Evolutionary conservation across 495 filamentous ascomycete genomes (phyloP), one percentile per base, ranked within the genome.

Genomic region (Schizothecium vesticola): DNA sequence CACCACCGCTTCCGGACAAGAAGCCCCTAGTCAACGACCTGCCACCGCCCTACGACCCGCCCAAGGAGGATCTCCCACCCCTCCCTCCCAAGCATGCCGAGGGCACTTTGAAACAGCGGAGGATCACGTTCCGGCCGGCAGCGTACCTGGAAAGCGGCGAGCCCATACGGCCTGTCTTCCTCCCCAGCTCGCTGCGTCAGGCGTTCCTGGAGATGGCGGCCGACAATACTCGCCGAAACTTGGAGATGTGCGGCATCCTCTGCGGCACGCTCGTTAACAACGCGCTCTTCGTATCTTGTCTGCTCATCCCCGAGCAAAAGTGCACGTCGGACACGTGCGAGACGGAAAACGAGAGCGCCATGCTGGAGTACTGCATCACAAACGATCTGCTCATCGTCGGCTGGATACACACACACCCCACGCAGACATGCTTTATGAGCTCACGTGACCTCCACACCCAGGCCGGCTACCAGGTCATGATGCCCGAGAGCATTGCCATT

Each of bases 381-480:
- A 89, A 97, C 72, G 91, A 97, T 58, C 75, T 98, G 55, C 89
- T 97, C 80, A 88, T 95, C 68, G 84, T 97, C 10, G 95, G 95
- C 64, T 99, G 95, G 95, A 99, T 99, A 66, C 95, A 99, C 76
- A 99, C 95, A 0, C 95, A 99, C 76, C 95, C 95, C 0, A 91
- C 89, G 0, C 96, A 99, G 80, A 96, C 92, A 1, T 99, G 95
- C 76, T 99, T 99, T 76, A 95, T 99, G 92, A 96, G 92, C 79
- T 93, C 90, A 33, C 84, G 94, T 36, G 95, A 99, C 75, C 73
- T 97, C 69, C 95, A 99, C 72, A 99, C 96, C 0, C 95, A 97
- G 73, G 85, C 86, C 31, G 92, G 92, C 22, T 98, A 97, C 77
- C 95, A 99, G 77, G 86, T 92, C 26, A 96, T 95, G 92, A 84